These are phyloP conservation scores for Dictyostelium purpureum DNA, from an alignment of 78 protist species.

Conservation along the genomic window DNA sequence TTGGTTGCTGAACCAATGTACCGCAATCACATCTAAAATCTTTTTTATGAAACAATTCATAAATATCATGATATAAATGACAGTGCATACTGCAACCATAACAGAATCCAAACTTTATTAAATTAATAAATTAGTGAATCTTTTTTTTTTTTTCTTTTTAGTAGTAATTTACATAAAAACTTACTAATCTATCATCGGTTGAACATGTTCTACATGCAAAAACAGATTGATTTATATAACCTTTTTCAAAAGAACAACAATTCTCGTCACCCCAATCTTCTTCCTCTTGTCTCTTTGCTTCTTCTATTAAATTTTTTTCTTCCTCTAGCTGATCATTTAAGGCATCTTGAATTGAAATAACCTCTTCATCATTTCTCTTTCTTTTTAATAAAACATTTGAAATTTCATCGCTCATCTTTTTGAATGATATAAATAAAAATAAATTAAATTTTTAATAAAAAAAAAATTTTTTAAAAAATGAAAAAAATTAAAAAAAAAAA, in stretches of 20 bases:
- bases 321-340: slow-evolving; percentile 35
- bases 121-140: no score
- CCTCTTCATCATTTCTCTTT: slow-evolving; percentile 48
- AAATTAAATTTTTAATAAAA: no score
- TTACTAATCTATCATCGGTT: neutral
- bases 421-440: no score
- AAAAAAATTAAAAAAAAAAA: no score
- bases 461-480: no score
- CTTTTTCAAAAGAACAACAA: slow-evolving; percentile 73
- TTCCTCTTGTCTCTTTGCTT: slow-evolving; percentile 63
- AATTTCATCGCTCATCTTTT: no score
- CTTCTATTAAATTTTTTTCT: slow-evolving; percentile 47
- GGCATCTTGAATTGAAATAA: slow-evolving; percentile 55
- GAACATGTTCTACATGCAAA: slow-evolving; percentile 71
- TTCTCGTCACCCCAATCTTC: slow-evolving; percentile 72
- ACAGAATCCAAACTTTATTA: slow-evolving; percentile 61
- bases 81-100: slow-evolving; percentile 79
- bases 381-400: no score
- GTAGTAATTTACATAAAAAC: no score
- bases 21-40: slow-evolving; percentile 83
- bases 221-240: slow-evolving; percentile 77
- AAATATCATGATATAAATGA: slow-evolving; percentile 71
- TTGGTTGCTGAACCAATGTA: slow-evolving; percentile 11
- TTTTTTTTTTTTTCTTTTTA: no score
- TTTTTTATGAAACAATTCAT: slow-evolving; percentile 70